phyloP scores from a whole-genome alignment of 2,329 filamentous ascomycete genomes.

The Aspergillus amoenus region DNA sequence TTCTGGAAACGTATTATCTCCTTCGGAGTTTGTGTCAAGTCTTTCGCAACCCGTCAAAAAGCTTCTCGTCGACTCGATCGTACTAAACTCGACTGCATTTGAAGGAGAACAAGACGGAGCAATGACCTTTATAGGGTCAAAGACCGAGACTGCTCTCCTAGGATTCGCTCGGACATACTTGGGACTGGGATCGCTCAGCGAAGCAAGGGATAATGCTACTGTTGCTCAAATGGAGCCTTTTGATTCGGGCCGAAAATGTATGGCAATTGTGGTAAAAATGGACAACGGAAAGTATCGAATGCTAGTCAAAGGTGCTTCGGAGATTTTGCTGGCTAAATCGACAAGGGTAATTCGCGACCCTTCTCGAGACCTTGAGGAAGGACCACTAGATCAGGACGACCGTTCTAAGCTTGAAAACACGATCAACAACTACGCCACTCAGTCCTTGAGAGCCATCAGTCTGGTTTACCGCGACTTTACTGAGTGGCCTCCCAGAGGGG shows the following conservation, averaged over 20 bases:
- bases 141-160: conserved; percentile 75
- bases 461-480: conserved; percentile 82
- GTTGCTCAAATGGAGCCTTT: conserved; percentile 57
- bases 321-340: conserved; percentile 49
- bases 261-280: conserved; percentile 63
- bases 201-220: conserved; percentile 62
- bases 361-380: conserved; percentile 55
- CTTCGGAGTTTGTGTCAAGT: conserved; percentile 54
- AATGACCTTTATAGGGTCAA: conserved; percentile 67
- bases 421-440: conserved; percentile 74
- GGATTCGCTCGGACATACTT: conserved; percentile 66
- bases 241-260: conserved; percentile 68
- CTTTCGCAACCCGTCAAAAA: conserved; percentile 55
- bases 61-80: conserved; percentile 63
- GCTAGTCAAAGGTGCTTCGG: conserved; percentile 54
- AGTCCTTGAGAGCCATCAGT: conserved; percentile 81
- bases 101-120: conserved; percentile 63
- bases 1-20: conserved; percentile 48
- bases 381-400: conserved; percentile 57
- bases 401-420: conserved; percentile 61
- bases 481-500: conserved; percentile 73
- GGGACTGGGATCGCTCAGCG: conserved; percentile 60
- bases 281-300: conserved; percentile 57
- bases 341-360: conserved; percentile 59
- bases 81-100: conserved; percentile 69